phyloP scores from a whole-genome alignment of 192 early-diverging fungal species.

The Gaertneriomyces semiglobifer region DNA sequence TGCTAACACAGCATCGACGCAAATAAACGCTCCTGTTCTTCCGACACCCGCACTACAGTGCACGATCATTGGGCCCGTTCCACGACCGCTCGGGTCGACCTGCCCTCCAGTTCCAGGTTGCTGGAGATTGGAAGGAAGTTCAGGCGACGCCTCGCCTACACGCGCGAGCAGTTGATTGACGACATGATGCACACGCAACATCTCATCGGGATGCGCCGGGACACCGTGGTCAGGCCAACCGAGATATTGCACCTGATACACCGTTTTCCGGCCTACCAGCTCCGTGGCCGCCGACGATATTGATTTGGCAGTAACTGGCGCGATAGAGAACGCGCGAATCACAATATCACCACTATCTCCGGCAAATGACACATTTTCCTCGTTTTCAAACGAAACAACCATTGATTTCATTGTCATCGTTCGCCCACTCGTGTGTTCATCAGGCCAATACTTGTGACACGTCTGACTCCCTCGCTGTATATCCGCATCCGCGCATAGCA shows the following conservation, averaged over 20 bases:
- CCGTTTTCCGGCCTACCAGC: background rate
- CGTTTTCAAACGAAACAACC: conserved; percentile 17
- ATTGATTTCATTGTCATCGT: conserved; percentile 46
- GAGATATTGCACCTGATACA: conserved; percentile 69
- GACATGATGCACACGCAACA: conserved; percentile 49
- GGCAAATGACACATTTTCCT: background rate
- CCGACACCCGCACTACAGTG: conserved; percentile 89
- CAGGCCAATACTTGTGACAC: conserved; percentile 85
- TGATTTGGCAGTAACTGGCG: conserved; percentile 21
- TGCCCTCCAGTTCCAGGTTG: background rate
- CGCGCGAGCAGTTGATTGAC: conserved; percentile 51
- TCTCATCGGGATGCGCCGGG: conserved; percentile 52
- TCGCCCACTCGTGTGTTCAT: conserved; percentile 18
- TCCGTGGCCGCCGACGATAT: conserved; percentile 21
- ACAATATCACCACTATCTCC: conserved; percentile 39
- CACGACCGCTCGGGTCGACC: background rate
- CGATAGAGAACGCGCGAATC: conserved; percentile 47
- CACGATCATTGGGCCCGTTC: conserved; percentile 63
- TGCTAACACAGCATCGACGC: conserved; percentile 51
- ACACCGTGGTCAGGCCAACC: conserved; percentile 83
- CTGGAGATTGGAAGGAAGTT: too few relatives aligned
- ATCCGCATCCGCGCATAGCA: conserved; percentile 58
- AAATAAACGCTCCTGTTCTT: conserved; percentile 80
- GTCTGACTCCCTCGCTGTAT: conserved; percentile 60
- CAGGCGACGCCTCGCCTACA: conserved; percentile 19